phyloP scores from a whole-genome alignment of 2,329 filamentous ascomycete genomes.

The Ceratocystis smalleyi region DNA sequence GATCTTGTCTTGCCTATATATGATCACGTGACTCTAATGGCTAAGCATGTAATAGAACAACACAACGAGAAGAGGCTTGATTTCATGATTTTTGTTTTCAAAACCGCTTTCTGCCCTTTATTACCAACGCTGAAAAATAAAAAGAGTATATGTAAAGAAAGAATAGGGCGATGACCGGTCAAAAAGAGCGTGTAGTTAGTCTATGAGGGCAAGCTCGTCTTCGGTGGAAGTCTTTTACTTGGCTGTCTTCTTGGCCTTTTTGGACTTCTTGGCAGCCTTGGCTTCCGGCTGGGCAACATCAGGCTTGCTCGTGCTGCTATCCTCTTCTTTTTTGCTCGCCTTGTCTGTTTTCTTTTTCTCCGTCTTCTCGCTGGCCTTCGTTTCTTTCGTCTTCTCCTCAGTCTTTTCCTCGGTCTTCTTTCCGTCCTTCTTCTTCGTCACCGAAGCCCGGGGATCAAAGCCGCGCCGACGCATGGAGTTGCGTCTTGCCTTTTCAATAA shows the following conservation, averaged over 20 bases:
- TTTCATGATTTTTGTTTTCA: conserved; percentile 18
- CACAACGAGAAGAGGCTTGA: not conserved
- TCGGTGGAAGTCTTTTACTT: not conserved
- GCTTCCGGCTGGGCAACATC: conserved; percentile 16
- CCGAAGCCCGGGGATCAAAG: conserved; percentile 45
- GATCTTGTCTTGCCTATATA: not conserved
- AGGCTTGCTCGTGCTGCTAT: not conserved
- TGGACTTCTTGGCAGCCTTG: conserved; percentile 16
- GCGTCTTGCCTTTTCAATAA: conserved; percentile 57
- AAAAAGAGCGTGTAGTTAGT: not conserved
- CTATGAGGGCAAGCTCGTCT: not conserved
- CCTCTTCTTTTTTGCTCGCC: conserved; percentile 17
- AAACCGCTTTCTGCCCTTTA: conserved; percentile 15
- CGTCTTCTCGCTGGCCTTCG: conserved; percentile 12
- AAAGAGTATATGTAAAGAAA: conserved; percentile 2
- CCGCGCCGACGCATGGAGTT: conserved; percentile 61
- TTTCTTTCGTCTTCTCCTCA: conserved; percentile 15
- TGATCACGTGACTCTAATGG: not conserved
- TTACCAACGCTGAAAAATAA: conserved; percentile 15
- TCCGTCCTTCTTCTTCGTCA: conserved; percentile 20
- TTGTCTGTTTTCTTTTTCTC: conserved; percentile 10
- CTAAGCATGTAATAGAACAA: no score
- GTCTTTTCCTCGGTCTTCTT: conserved; percentile 16
- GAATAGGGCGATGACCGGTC: not conserved
- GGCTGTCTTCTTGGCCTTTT: conserved; percentile 17